Conservation (phyloP, 2,329 filamentous ascomycete species). For the Xylaria polymorpha region DNA sequence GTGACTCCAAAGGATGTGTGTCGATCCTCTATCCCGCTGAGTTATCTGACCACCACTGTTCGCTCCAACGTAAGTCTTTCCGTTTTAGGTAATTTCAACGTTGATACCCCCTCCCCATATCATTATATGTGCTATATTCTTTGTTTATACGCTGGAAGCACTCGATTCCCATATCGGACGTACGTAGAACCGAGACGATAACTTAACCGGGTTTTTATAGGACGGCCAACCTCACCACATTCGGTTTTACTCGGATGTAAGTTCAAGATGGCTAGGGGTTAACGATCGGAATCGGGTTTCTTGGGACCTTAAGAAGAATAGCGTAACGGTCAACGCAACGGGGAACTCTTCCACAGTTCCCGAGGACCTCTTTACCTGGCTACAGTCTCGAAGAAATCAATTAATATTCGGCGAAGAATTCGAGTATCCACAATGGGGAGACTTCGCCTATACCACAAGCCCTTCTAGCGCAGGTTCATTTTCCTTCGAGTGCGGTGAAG, state of each 20-base stretch:
- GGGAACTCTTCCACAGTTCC: slow-evolving; percentile 66
- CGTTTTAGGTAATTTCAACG: not conserved
- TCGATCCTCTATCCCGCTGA: slow-evolving; percentile 81
- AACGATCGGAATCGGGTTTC: slow-evolving; percentile 72
- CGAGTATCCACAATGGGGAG: slow-evolving; percentile 71
- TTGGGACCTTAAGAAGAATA: slow-evolving; percentile 71
- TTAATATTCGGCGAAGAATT: slow-evolving; percentile 75
- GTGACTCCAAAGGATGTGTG: slow-evolving; percentile 83
- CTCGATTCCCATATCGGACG: not conserved
- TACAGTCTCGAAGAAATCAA: slow-evolving; percentile 75
- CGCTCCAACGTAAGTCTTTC: slow-evolving; percentile 58
- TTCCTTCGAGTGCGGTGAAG: slow-evolving; percentile 42
- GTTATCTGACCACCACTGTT: slow-evolving; percentile 77
- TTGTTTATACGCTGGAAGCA: not conserved
- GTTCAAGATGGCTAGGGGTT: slow-evolving; percentile 82
- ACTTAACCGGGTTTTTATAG: slow-evolving; percentile 7
- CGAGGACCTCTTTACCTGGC: slow-evolving; percentile 72
- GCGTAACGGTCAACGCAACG: slow-evolving; percentile 50
- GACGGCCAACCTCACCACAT: slow-evolving; percentile 62
- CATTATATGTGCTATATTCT: not conserved
- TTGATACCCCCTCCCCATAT: not conserved
- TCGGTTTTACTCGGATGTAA: slow-evolving; percentile 73
- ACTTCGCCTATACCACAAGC: slow-evolving; percentile 73
- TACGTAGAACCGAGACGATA: not conserved
- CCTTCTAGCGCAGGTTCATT: slow-evolving; percentile 38